Evolutionary conservation across 148 eudicot genomes (phyloP), one percentile per base, ranked within the genome.

Genomic region (Silene uniflora): DNA sequence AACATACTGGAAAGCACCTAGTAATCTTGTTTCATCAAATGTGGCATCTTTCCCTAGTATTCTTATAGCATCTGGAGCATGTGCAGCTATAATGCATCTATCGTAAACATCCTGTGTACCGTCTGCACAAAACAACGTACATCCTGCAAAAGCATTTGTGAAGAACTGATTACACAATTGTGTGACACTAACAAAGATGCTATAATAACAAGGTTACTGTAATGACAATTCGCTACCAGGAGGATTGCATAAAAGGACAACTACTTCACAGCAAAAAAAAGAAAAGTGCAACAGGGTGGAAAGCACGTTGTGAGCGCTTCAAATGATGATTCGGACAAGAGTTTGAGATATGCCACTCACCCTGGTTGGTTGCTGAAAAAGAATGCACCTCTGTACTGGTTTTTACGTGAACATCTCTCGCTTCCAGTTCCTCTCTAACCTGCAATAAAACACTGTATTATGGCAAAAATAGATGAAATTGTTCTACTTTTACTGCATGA

Each of bases 1-100:
- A 17, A 81, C 88, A 79, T 92, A 96, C 56, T 92, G 92, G 80
- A 95, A 95, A 64, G 99, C 96, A 66, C 99, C 97, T n/a, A 95
- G 88, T 73, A 92, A 79, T 81, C 90, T 84, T 8, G 12, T 60
- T 88, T 95, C 99, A 70, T 95, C 90, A 73, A 73, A 75, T 44
- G 99, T 90, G 59, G 92, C 99, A 72, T 92, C 82, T 59, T 84
- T 78, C 69, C 97, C 97, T 78, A 95, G 80, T 78, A 95, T 73
- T 75, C 81, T 79, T 64, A 95, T 75, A 61, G 97, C 88, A 78
- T 92, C 98, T 3, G 99, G 98, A 19, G 98, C 98, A 79, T 92
- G 99, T 63, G 74, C 77, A 56, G 90, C 99, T 54, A 96, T 74
- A 68, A 96, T 88, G 85, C 99, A 96, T 68, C 84, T 83, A 71